phyloP scores from a whole-genome alignment of 2,329 filamentous ascomycete species.

The Bipolaris victoriae region DNA sequence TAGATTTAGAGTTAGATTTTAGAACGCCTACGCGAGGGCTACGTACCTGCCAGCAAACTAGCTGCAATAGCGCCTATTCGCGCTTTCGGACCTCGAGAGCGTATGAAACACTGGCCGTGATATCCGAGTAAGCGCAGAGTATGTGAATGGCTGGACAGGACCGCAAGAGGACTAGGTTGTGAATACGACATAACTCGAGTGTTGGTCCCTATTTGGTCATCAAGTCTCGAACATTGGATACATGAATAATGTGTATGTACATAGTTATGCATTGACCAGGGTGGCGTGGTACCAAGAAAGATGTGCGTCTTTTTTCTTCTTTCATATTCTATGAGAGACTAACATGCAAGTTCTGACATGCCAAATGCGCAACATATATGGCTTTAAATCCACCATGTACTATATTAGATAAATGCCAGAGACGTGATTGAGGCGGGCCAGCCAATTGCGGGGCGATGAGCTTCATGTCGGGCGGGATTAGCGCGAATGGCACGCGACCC shows the following conservation, averaged over 20 bases:
- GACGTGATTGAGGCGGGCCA: neutral
- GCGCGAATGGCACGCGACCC: slow-evolving; percentile 13
- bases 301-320: neutral
- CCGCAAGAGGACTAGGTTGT: neutral
- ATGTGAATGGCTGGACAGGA: neutral
- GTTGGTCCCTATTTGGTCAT: neutral
- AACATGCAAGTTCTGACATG: too few relatives aligned
- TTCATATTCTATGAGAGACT: too few relatives aligned
- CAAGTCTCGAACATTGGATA: neutral
- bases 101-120: neutral
- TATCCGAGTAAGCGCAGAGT: neutral
- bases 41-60: neutral
- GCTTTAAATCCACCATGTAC: neutral
- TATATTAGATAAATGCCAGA: neutral
- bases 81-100: neutral
- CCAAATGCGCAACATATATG: neutral
- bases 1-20: slow-evolving; percentile 1
- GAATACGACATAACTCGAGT: neutral
- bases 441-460: slow-evolving; percentile 4
- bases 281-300: neutral
- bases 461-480: slow-evolving; percentile 2
- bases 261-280: neutral
- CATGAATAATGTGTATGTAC: neutral
- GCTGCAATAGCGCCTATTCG: neutral
- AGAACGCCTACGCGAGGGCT: neutral